phyloP scores from a whole-genome alignment of 2,329 filamentous ascomycete genomes.

The Monilinia fructicola region DNA sequence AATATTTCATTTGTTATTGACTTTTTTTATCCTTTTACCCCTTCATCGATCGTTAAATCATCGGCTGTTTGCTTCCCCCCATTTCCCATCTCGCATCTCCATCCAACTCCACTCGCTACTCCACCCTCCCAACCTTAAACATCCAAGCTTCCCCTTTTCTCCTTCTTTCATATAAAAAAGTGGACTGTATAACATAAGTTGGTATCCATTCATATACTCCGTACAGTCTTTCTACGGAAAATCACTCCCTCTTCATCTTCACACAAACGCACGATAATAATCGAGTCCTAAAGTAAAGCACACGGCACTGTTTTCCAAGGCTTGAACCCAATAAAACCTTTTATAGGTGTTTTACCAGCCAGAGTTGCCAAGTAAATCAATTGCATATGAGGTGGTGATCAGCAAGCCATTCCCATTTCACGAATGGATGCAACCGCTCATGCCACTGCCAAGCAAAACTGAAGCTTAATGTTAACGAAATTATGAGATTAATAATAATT shows the following conservation, averaged over 20 bases:
- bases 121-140: background rate
- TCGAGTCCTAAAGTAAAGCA: background rate
- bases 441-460: background rate
- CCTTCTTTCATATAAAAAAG: background rate
- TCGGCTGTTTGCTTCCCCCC: background rate
- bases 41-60: slow-evolving; percentile 15
- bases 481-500: background rate
- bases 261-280: background rate
- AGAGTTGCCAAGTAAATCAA: background rate
- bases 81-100: background rate
- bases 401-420: background rate
- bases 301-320: background rate
- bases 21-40: background rate
- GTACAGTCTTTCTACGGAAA: background rate
- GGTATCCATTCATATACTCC: background rate
- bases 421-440: no score
- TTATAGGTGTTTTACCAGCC: background rate
- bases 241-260: background rate
- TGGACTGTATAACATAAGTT: background rate
- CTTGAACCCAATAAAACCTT: background rate
- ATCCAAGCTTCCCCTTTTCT: background rate
- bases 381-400: slow-evolving; percentile 4
- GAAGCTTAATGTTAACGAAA: background rate
- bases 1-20: no score
- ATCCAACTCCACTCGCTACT: background rate